Conservation (phyloP, 306 rosid species). For the Malus sylvestris region DNA sequence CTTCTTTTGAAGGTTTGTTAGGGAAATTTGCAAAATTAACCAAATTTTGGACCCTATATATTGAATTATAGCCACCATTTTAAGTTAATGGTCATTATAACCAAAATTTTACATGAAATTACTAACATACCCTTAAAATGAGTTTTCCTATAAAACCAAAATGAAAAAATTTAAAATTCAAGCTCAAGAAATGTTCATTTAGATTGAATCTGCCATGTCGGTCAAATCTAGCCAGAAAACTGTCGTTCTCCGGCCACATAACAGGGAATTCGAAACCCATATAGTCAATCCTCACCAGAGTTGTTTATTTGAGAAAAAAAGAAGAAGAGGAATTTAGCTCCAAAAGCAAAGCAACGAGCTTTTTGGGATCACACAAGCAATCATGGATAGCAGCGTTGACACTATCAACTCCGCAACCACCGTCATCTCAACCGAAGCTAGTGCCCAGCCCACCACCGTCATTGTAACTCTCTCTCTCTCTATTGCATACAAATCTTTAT, state of each 20-base stretch:
- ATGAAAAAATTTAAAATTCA: neutral
- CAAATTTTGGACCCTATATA: too few relatives aligned
- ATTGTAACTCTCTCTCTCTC: conserved; percentile 29
- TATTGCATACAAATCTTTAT: neutral
- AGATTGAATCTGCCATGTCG: conserved; percentile 27
- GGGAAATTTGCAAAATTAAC: too few relatives aligned
- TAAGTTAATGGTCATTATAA: too few relatives aligned
- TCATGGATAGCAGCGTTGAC: conserved; percentile 66
- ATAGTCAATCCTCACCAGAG: neutral
- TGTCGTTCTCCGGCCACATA: conserved; percentile 3
- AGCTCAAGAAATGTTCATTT: neutral
- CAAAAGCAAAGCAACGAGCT: neutral
- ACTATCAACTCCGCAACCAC: conserved; percentile 87
- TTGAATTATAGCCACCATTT: too few relatives aligned
- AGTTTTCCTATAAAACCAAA: too few relatives aligned
- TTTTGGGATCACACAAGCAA: neutral
- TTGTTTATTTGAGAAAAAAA: neutral
- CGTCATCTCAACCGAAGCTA: conserved; percentile 72
- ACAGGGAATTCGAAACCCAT: conserved; percentile 1
- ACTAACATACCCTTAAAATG: too few relatives aligned
- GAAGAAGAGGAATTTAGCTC: neutral
- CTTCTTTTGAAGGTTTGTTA: too few relatives aligned
- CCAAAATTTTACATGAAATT: too few relatives aligned
- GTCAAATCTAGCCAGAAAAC: conserved; percentile 29
- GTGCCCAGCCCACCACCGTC: conserved; percentile 61